phyloP scores from a whole-genome alignment of 257 asterid genomes.

The Scutellaria minor region DNA sequence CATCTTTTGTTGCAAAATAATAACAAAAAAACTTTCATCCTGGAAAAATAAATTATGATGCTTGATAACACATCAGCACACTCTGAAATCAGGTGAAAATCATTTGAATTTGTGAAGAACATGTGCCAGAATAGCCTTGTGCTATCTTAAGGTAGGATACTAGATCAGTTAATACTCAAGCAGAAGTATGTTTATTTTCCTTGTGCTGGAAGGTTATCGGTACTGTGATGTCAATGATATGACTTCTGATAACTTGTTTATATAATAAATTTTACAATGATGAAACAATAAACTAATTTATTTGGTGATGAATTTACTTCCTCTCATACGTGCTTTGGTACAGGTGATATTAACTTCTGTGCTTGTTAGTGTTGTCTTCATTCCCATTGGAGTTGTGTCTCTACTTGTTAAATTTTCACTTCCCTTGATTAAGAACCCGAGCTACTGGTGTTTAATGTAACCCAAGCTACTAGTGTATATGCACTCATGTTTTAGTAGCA shows the following conservation, averaged over 20 bases:
- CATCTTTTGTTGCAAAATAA: not conserved
- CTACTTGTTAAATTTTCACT: constrained; percentile 50
- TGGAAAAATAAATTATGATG: not conserved
- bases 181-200: not conserved
- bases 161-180: not conserved
- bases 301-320: constrained; percentile 25
- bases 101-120: not conserved
- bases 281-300: not conserved
- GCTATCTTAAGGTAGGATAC: not conserved
- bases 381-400: constrained; percentile 90
- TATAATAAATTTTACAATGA: not conserved
- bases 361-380: constrained; percentile 74
- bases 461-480: too few species aligned
- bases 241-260: not conserved
- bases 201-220: constrained; percentile 12
- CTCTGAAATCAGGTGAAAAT: not conserved
- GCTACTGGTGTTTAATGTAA: too few species aligned
- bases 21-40: not conserved
- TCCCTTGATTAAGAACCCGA: too few species aligned
- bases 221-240: not conserved
- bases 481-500: too few species aligned
- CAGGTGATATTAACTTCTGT: constrained; percentile 79
- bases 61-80: not conserved
- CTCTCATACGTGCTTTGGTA: constrained; percentile 14
- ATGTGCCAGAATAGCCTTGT: not conserved